Base-by-base conservation (phyloP, 306 rosid genomes). In the Malus fusca region DNA sequence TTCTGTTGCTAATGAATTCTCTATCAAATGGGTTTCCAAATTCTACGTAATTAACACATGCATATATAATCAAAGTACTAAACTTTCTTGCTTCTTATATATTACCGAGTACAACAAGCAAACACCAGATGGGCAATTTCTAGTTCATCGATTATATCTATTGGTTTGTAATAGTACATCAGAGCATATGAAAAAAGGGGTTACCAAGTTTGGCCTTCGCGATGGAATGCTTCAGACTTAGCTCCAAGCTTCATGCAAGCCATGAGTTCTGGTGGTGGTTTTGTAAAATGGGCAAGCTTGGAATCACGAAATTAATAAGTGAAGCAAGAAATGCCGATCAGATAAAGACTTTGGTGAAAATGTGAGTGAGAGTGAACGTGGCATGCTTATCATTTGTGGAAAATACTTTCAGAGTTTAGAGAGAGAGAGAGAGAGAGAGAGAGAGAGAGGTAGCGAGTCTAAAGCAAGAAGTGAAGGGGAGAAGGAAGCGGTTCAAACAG, bases 171-270 rank as follows among this genome's bases (percentile, higher is more conserved):
- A n/a, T 19, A 40, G 69, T 28, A 46, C 30, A 30, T 43, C 31
- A 73, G 14, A 43, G 44, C 43, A 10, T 43, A 40, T 46, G 52
- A 13, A 13, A 56, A 19, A 76, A 60, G 26, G 10, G 10, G 37
- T 19, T 71, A 91, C 97, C 97, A 88, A 4, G 90, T 78, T 55
- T 90, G 89, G 73, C 92, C 96, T 2, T 93, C 90, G 4, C 78
- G 90, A 75, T 87, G 89, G 79, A 93, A 93, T 17, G 79, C 84
- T 72, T 89, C 92, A 22, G 96, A 80, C 81, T 91, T 93, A 4
- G 88, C 83, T 74, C 97, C 98, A 76, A 93, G 85, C 82, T 77
- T 88, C 89, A 91, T 66, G 84, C 85, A 82, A 28, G 92, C 94
- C 84, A 81, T 81, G 31, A 31, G 44, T 33, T 61, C 5, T 28